Evolutionary conservation across 495 filamentous ascomycete species (phyloP), one percentile per base, ranked within the genome.

Genomic region (Astrothelium macrocarpum): DNA sequence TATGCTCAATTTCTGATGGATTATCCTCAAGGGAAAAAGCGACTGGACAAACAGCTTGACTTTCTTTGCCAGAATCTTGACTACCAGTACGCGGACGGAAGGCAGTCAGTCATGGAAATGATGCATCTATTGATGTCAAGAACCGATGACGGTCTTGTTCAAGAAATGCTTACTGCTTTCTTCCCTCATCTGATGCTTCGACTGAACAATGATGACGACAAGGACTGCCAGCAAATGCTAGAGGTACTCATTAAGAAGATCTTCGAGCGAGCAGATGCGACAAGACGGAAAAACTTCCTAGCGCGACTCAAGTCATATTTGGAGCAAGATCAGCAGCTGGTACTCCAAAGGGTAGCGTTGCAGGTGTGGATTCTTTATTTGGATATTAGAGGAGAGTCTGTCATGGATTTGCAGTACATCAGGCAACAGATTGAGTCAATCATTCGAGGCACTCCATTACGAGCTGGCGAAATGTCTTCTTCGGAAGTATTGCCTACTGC

Each of bases 1-100:
- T 98, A 95, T 75, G 85, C 96, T 72, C 90, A 96, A 68, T 98
- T 97, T 79, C 74, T 98, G 39, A 85, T 91, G 66, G 89, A 97
- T 53, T 98, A 97, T 71, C 94, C 94, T 0, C 94, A 97, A 71
- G 90, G 87, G 68, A 90, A 89, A 72, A 87, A 85, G 66, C 80
- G 95, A 2, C 90, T 91, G 82, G 81, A 82, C 14, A 96, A 97
- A 68, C 94, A 98, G 73, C 80, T 96, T 56, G 83, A 78, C 53
- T 97, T 97, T 76, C 80, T 97, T 42, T 84, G 92, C 29, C 87
- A 88, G 66, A 98, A 98, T 67, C 80, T 98, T 63, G 86, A 93
- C 42, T 98, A 96, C 75, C 85, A 91, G 59, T 84, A 92, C 67
- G 85, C 88, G 65, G 87, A 93, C 39, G 94, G 94, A 29, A 83